Conservation (phyloP, 2,329 filamentous ascomycete genomes). For the Penicillium fuscoglaucum region DNA sequence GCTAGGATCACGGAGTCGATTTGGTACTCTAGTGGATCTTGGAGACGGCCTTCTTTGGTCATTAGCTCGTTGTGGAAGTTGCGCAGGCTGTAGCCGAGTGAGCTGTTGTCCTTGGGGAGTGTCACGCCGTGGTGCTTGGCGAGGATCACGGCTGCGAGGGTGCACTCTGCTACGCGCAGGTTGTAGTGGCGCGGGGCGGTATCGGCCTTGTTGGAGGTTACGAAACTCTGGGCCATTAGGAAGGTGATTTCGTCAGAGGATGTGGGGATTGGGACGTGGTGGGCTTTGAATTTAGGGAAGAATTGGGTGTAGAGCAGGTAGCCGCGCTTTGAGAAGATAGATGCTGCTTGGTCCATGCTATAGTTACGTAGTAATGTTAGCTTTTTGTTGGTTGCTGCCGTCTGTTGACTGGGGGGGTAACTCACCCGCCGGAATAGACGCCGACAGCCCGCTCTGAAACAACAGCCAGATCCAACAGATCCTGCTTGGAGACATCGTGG, state of each 20-base stretch:
- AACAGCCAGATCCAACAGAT: slow-evolving; percentile 88
- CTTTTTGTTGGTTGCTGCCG: not conserved
- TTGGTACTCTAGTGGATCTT: slow-evolving; percentile 62
- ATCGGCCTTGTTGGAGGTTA: slow-evolving; percentile 90
- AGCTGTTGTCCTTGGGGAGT: slow-evolving; percentile 75
- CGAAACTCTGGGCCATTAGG: slow-evolving; percentile 90
- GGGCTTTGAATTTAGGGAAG: slow-evolving; percentile 71
- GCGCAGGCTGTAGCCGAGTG: slow-evolving; percentile 77
- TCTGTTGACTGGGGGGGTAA: not conserved
- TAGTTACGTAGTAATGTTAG: not conserved
- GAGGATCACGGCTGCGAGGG: slow-evolving; percentile 72
- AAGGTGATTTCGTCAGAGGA: slow-evolving; percentile 84
- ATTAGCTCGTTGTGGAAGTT: slow-evolving; percentile 87
- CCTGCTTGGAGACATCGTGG: slow-evolving; percentile 81
- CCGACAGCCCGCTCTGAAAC: slow-evolving; percentile 92
- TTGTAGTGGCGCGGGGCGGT: slow-evolving; percentile 96
- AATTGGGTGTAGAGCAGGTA: slow-evolving; percentile 90
- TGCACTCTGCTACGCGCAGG: slow-evolving; percentile 92
- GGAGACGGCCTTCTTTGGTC: slow-evolving; percentile 48
- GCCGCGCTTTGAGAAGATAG: slow-evolving; percentile 84
- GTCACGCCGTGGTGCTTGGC: slow-evolving; percentile 61
- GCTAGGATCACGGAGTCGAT: slow-evolving; percentile 71
- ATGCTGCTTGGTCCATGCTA: slow-evolving; percentile 94
- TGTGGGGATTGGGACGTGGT: slow-evolving; percentile 77
- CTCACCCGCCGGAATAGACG: slow-evolving; percentile 91